Conservation (phyloP, 257 asterid genomes). For the Penstemon newberryi region DNA sequence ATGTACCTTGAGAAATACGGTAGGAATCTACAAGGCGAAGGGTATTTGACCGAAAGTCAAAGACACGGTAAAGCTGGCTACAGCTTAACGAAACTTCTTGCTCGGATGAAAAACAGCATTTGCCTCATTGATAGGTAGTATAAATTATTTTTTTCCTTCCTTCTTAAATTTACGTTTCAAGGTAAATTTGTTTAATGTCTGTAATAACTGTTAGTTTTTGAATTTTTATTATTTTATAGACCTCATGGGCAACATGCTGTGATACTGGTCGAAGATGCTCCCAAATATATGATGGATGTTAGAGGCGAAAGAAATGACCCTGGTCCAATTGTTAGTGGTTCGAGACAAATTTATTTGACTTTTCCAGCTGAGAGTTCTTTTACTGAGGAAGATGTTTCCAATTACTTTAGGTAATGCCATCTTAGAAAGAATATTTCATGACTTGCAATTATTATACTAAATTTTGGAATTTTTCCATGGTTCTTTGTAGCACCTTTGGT, state of each 20-base stretch:
- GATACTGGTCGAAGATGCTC: conserved; percentile 72
- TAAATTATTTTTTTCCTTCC: neutral
- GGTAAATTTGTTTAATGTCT: neutral
- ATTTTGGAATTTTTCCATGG: conserved; percentile 8
- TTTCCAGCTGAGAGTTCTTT: conserved; percentile 87
- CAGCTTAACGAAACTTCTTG: conserved; percentile 85
- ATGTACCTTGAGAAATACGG: conserved; percentile 70
- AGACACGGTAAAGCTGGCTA: conserved; percentile 84
- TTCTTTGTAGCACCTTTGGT: conserved; percentile 64
- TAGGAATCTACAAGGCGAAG: conserved; percentile 74
- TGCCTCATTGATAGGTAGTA: conserved; percentile 70
- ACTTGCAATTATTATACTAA: neutral
- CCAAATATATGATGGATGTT: conserved; percentile 45
- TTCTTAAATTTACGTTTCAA: neutral
- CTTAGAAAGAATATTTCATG: neutral
- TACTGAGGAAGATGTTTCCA: conserved; percentile 72
- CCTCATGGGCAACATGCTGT: conserved; percentile 94
- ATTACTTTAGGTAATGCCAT: conserved; percentile 59
- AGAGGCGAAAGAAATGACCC: conserved; percentile 69
- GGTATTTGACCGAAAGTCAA: conserved; percentile 89
- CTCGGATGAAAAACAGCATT: conserved; percentile 65
- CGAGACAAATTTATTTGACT: conserved; percentile 80
- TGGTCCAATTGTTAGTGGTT: conserved; percentile 67
- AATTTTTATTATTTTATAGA: conserved; percentile 41
- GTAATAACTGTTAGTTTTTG: neutral